These are phyloP conservation scores for Xylaria digitata DNA, from an alignment of 2,329 filamentous ascomycete genomes.

Conservation along the genomic window DNA sequence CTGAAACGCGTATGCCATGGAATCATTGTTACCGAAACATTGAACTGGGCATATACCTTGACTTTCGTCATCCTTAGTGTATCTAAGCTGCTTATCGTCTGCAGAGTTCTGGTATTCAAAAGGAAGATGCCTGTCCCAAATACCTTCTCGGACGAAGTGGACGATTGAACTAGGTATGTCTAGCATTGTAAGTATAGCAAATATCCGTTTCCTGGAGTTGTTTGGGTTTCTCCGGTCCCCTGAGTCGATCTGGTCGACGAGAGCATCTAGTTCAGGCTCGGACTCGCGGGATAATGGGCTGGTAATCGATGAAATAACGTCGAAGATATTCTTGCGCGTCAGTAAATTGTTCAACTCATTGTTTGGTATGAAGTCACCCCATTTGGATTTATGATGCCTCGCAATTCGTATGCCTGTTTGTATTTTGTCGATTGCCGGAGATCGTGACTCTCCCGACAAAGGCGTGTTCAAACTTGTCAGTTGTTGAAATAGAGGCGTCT, in stretches of 20 bases:
- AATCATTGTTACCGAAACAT: not conserved
- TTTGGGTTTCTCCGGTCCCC: not conserved
- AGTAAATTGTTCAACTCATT: conserved; percentile 1
- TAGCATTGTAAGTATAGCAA: not conserved
- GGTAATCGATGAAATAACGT: not conserved
- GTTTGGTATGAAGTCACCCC: not conserved
- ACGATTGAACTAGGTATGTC: not conserved
- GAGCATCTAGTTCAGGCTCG: not conserved
- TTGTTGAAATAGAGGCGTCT: not conserved
- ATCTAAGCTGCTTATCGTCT: not conserved
- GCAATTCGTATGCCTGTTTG: not conserved
- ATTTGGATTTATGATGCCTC: not conserved
- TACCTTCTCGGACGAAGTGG: not conserved
- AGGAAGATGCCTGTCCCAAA: conserved; percentile 14
- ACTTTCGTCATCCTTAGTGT: not conserved
- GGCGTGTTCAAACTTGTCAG: not conserved
- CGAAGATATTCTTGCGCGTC: not conserved
- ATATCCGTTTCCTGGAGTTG: not conserved
- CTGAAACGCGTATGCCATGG: not conserved
- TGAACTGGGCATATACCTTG: not conserved
- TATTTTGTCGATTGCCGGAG: not conserved
- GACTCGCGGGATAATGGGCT: not conserved
- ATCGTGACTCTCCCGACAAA: not conserved
- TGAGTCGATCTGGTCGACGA: conserved; percentile 1
- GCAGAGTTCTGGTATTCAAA: not conserved